Conservation (phyloP, 2,329 filamentous ascomycete genomes). For the Pseudogymnoascus sp. region DNA sequence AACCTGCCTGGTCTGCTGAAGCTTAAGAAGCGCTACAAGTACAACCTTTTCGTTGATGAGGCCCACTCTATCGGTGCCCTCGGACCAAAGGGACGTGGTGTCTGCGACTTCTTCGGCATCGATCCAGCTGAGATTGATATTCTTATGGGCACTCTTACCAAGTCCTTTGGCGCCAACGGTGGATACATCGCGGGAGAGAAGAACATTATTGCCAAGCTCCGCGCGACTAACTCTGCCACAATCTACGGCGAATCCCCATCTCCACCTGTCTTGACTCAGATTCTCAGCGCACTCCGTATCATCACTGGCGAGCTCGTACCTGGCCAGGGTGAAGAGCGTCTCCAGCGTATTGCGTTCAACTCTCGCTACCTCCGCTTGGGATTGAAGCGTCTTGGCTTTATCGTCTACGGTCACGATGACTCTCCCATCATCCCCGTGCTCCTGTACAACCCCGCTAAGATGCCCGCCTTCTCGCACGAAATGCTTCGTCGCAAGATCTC, state of each 20-base stretch:
- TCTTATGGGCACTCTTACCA: slow-evolving; percentile 96
- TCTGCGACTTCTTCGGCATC: slow-evolving; percentile 95
- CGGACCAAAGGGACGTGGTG: slow-evolving; percentile 79
- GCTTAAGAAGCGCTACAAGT: slow-evolving; percentile 95
- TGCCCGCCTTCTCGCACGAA: slow-evolving; percentile 95
- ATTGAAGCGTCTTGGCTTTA: slow-evolving; percentile 92
- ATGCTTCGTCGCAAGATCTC: slow-evolving; percentile 98
- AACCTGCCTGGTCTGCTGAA: slow-evolving; percentile 84
- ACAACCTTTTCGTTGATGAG: slow-evolving; percentile 90
- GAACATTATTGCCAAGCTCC: slow-evolving; percentile 84
- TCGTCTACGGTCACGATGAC: slow-evolving; percentile 95
- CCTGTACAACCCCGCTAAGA: slow-evolving; percentile 97
- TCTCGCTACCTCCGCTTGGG: slow-evolving; percentile 95
- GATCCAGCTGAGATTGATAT: slow-evolving; percentile 85
- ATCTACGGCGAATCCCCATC: slow-evolving; percentile 81
- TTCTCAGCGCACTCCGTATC: slow-evolving; percentile 75
- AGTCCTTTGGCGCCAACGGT: slow-evolving; percentile 96
- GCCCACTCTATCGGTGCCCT: slow-evolving; percentile 93
- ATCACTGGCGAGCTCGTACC: slow-evolving; percentile 83
- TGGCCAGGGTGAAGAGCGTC: slow-evolving; percentile 88
- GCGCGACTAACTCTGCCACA: slow-evolving; percentile 76
- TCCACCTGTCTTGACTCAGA: slow-evolving; percentile 85
- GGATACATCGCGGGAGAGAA: slow-evolving; percentile 91
- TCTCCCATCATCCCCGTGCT: slow-evolving; percentile 92
- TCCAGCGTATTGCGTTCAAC: slow-evolving; percentile 96